Evolutionary conservation across 768 basidiomycete species (phyloP).

Genomic region (Lentinula boryana): DNA sequence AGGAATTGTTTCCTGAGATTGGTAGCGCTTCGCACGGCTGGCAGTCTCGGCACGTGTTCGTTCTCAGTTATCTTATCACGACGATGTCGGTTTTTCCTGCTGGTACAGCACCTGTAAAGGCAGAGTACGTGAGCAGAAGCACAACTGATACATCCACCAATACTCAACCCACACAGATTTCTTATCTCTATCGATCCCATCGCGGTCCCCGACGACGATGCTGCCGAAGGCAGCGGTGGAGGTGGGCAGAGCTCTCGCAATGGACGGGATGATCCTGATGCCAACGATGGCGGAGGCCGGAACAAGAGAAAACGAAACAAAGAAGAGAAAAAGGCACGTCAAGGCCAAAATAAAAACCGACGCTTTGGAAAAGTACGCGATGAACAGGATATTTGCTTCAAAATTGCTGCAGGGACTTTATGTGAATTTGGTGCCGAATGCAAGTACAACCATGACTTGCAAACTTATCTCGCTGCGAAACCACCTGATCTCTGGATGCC

Average conservation of each 20-base stretch:
- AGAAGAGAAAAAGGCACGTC: conserved; percentile 66
- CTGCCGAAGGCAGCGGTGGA: conserved; percentile 52
- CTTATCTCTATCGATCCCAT: conserved; percentile 24
- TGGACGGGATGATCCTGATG: conserved; percentile 15
- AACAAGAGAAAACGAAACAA: conserved; percentile 38
- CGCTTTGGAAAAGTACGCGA: conserved; percentile 75
- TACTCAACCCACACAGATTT: conserved; percentile 24
- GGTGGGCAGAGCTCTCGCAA: conserved; percentile 24
- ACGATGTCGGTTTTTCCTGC: conserved; percentile 11
- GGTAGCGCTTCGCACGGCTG: too few relatives aligned
- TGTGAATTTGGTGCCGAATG: conserved; percentile 72
- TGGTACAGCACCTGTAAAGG: conserved; percentile 51
- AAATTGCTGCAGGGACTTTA: conserved; percentile 57
- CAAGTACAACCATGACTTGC: conserved; percentile 73
- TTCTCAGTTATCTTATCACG: background rate
- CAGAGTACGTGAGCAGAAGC: conserved; percentile 32
- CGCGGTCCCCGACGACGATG: conserved; percentile 44
- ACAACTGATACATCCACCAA: background rate
- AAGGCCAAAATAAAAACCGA: conserved; percentile 81
- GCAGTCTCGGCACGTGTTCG: too few relatives aligned
- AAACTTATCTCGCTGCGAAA: conserved; percentile 72
- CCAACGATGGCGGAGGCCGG: conserved; percentile 17
- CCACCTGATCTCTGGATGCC: conserved; percentile 66
- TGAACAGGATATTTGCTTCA: conserved; percentile 79
- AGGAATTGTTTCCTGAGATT: too few relatives aligned